These are phyloP conservation scores for Pleurotus giganteus DNA, from an alignment of 768 basidiomycete genomes.

Conservation along the genomic window DNA sequence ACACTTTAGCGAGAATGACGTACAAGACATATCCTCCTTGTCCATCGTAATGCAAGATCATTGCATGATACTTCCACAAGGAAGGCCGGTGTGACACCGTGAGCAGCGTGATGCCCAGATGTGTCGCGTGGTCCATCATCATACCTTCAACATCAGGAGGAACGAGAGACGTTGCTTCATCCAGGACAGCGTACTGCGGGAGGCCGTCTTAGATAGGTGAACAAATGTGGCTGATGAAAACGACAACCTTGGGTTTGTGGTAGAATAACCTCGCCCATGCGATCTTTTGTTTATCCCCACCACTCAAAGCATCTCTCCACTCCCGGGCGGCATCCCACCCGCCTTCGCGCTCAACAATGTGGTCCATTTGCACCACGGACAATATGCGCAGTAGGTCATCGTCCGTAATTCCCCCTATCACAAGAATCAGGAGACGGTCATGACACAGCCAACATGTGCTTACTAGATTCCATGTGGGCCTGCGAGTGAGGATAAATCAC, in stretches of 20 bases:
- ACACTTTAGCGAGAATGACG: constrained; percentile 26
- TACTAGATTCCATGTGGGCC: constrained; percentile 75
- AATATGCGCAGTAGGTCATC: constrained; percentile 70
- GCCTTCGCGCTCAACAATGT: constrained; percentile 91
- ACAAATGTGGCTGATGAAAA: neutral
- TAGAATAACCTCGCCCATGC: constrained; percentile 98
- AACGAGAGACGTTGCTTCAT: constrained; percentile 95
- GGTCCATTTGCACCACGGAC: constrained; percentile 77
- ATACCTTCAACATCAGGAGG: constrained; percentile 88
- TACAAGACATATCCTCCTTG: constrained; percentile 95
- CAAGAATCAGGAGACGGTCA: neutral
- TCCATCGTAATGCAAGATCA: constrained; percentile 90
- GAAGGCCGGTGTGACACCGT: constrained; percentile 96
- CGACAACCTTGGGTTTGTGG: constrained; percentile 80
- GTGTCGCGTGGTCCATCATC: constrained; percentile 93
- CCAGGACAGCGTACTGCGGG: constrained; percentile 87
- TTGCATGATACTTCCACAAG: constrained; percentile 88
- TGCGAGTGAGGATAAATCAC: constrained; percentile 92
- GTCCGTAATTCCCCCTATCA: constrained; percentile 69
- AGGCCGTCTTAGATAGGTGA: neutral
- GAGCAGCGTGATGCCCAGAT: constrained; percentile 85
- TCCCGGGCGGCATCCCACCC: constrained; percentile 90
- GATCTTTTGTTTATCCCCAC: constrained; percentile 96
- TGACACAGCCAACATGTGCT: constrained; percentile 10
- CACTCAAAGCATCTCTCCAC: constrained; percentile 92